Base-by-base conservation (phyloP, 2,329 filamentous ascomycete genomes). In the Dactylellina sp. region DNA sequence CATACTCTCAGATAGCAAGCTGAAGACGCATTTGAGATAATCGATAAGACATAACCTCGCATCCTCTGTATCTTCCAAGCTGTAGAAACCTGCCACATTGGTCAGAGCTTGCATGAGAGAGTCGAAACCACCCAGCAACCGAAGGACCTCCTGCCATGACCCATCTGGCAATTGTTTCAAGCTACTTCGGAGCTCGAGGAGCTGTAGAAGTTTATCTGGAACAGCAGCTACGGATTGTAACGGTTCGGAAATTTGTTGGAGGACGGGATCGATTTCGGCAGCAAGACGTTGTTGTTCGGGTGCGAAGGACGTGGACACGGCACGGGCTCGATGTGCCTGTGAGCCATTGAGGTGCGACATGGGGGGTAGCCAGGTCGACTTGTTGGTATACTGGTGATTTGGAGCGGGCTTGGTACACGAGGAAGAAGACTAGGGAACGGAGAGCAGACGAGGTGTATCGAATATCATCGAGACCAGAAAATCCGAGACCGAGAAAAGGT, bases 121-220 rank as follows among this genome's bases (percentile, higher is more conserved):
- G 78, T 92, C 87, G 81, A 96, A 97, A 78, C 93, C 93, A 65
- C 86, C 85, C 24, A 93, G 85, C 79, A 91, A 88, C 76, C 93
- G 88, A 80, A 97, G 97, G 77, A 91, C 89, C 82, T 96, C 91
- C 82, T 93, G 92, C 71, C 63, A 68, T 47, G 84, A 83, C 71
- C 84, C 83, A 55, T 82, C 82, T 25, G 83, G 82, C 68, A 82
- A 81, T 50, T 88, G 83, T 64, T 85, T 82, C 81, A 92, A 90
- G 78, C 89, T 87, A 71, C 94, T 86, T 57, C 87, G 85, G 76
- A 88, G 86, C 65, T 91, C 83, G 60, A 84, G 85, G 80, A 37
- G 89, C 82, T 6, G 82, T 81, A 20, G 81, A 76, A 55, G 80
- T 79, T 62, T 81, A 72, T 22, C 82, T 77, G 39, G 81, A 75